Base-by-base conservation (phyloP, 495 filamentous ascomycete species). In the Tuber aestivum region DNA sequence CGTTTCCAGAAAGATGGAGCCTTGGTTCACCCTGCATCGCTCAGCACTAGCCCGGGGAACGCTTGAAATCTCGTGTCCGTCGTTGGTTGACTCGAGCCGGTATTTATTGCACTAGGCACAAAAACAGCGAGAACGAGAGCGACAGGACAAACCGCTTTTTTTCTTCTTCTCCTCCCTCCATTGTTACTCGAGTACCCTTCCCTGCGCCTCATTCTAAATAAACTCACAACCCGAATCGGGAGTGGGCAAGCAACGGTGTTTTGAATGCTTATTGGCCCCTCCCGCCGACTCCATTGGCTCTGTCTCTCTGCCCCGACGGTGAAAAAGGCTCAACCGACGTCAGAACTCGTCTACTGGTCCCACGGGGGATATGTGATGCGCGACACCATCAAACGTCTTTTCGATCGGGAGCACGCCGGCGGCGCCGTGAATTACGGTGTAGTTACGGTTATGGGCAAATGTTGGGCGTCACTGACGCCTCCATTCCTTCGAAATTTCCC, bases 271-370 rank as follows among this genome's bases (percentile, higher is more conserved):
- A 65, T 35, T 65, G 56, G 27, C 27, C 56, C 27, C 56, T 35
- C 27, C 27, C 35, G 10, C 16, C 12, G 16, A 65, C 12, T 14
- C 56, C 27, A 35, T 65, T 65, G 56, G 27, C 14, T 35, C 27
- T 35, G 27, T 65, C 32, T 65, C 56, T 65, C 50, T 61, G 3
- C 50, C 32, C 50, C 12, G 27, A 65, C 27, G 14, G 16, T 65
- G 56, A 65, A 65, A 65, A 65, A 65, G 56, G 14, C 56, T 65
- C 56, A 65, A 65, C 56, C 56, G 56, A 65, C 56, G 56, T 65
- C 56, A 65, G 56, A 20, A 14, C 56, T 65, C 56, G 56, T 65
- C 20, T 65, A 35, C n/a, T 23, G 50, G 14, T 35, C 56, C 12
- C 56, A 35, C 35, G 27, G 32, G 27, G 6, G 56, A 35, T 32